Evolutionary conservation across 305 asterid species (phyloP).

Genomic region (Fraxinus latifolia): DNA sequence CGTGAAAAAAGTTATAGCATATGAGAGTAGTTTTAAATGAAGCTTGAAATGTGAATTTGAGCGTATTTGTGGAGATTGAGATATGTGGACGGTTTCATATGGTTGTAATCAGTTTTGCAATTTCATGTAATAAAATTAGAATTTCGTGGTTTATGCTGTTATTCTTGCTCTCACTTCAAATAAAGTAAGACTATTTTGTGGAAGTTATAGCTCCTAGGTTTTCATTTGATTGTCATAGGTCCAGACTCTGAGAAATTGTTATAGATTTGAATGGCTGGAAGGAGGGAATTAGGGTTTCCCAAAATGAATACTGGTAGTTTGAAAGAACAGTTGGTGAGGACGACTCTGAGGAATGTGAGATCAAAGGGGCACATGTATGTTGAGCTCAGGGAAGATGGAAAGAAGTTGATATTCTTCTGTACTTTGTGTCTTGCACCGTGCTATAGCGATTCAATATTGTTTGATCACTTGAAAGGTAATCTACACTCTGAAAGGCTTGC

Average conservation of each 20-base stretch:
- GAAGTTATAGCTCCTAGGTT: slow-evolving; percentile 20
- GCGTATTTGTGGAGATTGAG: neutral
- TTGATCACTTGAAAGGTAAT: slow-evolving; percentile 70
- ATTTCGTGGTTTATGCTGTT: neutral
- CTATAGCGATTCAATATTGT: slow-evolving; percentile 64
- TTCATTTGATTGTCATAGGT: slow-evolving; percentile 18
- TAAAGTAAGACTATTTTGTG: slow-evolving; percentile 9
- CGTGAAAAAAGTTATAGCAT: neutral
- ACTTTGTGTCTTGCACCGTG: slow-evolving; percentile 79
- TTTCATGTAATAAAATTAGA: slow-evolving; percentile 5
- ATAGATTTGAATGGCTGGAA: slow-evolving; percentile 41
- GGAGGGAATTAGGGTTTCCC: slow-evolving; percentile 48
- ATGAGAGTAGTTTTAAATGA: neutral
- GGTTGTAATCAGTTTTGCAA: neutral
- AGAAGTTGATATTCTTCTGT: slow-evolving; percentile 74
- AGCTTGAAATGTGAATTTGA: slow-evolving; percentile 11
- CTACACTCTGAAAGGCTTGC: slow-evolving; percentile 62
- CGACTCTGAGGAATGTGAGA: slow-evolving; percentile 61
- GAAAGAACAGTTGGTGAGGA: slow-evolving; percentile 70
- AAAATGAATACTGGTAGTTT: slow-evolving; percentile 40
- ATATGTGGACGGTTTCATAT: neutral
- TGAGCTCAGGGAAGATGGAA: slow-evolving; percentile 89
- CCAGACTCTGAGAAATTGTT: neutral
- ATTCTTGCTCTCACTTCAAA: neutral
- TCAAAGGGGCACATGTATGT: slow-evolving; percentile 77